These are phyloP conservation scores for Lathyrus sativus DNA, from an alignment of 306 rosid species.

Conservation along the genomic window DNA sequence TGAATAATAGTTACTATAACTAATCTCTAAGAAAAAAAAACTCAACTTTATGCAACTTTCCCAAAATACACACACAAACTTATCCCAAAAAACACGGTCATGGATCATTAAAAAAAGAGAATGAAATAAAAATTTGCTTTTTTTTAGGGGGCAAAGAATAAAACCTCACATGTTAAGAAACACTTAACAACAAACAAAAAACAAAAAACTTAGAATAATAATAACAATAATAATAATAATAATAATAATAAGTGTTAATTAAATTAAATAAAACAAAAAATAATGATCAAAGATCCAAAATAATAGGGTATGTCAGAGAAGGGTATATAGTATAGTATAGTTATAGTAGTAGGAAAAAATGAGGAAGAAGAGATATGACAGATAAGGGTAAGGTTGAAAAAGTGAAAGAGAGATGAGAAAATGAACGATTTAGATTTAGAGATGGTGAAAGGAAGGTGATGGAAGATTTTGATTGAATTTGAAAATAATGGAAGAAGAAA, in stretches of 20 bases:
- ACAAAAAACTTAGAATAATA: constrained; percentile 36
- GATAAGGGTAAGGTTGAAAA: constrained; percentile 33
- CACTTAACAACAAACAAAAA: constrained; percentile 55
- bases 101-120: constrained; percentile 36
- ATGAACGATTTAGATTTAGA: constrained; percentile 45
- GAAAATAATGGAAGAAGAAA: background rate
- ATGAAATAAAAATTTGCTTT: constrained; percentile 47
- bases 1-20: background rate
- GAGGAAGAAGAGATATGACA: constrained; percentile 12
- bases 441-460: constrained; percentile 40
- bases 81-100: constrained; percentile 63
- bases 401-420: constrained; percentile 33
- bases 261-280: constrained; percentile 29
- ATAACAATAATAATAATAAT: constrained; percentile 37
- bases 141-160: constrained; percentile 62
- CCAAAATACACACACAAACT: constrained; percentile 40
- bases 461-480: constrained; percentile 24
- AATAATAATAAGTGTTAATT: constrained; percentile 16
- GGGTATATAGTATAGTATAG: background rate
- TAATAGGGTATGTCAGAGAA: constrained; percentile 50
- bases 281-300: constrained; percentile 39
- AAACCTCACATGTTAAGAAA: constrained; percentile 57
- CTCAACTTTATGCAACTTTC: constrained; percentile 40
- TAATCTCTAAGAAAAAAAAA: constrained; percentile 11
- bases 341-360: background rate